Base-by-base conservation (phyloP, 257 asterid species). In the Mentha longifolia region DNA sequence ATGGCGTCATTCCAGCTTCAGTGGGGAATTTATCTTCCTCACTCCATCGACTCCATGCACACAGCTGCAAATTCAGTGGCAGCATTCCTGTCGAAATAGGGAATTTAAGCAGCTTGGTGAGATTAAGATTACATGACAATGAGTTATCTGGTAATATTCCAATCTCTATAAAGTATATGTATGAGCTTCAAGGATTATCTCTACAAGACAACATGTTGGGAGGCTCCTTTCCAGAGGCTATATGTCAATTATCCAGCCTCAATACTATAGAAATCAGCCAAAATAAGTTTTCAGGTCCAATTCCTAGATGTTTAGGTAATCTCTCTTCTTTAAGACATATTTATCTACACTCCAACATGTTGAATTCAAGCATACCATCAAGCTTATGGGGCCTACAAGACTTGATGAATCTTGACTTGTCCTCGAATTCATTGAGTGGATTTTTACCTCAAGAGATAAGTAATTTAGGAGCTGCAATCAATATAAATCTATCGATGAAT, bases 111-210 rank as follows among this genome's bases (percentile, higher is more conserved):
- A 65, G 10, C 28, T 46, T 65, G 28, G 9, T 45, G 14, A 3
- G 0, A 14, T 37, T 65, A 0, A 0, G 1, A 3, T 28, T 65
- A 3, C 0, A 0, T 0, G 2, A 13, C 2, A 65, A 65, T 46
- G 9, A 46, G 10, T 15, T 65, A 14, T 45, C 57, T 25, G 70
- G 58, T 43, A 65, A 8, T 9, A 65, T 65, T 28, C 70, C 58
- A 25, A 22, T 3, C 7, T 7, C 28, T 22, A 3, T 65, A 8
- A 46, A n/a, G 22, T 1, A 46, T 3, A 20, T 65, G 57, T 3
- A 1, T 15, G 22, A 25, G 2, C 70, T 65, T 7, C 70, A 65
- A 28, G 70, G 42, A 14, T 14, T 65, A 7, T 1, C 1, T 65
- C 58, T 65, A 3, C 1, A 0, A 0, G 4, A 15, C 4, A 65